A percentile compares a stretch with the other conserved stretches of the same genome.
Evolutionary conservation across 2,329 filamentous ascomycete genomes (phyloP).

Genomic region (Sporothrix pseudoabietina): DNA sequence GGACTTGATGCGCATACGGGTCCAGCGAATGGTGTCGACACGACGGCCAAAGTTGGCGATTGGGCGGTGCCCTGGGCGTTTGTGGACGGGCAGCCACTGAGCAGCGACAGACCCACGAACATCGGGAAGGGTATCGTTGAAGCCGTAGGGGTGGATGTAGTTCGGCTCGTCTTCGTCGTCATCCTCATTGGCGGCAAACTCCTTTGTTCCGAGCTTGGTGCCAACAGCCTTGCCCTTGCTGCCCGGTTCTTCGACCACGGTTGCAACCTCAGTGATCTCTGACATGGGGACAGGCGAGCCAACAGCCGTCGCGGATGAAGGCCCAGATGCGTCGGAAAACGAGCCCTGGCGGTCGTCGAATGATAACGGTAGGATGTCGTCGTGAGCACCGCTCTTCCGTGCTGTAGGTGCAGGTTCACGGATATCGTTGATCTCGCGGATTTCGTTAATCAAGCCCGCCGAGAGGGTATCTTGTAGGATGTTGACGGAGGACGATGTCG

Average conservation of each 20-base stretch:
- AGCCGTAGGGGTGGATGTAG: slow-evolving; percentile 42
- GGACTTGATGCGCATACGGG: slow-evolving; percentile 63
- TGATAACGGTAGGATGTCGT: not conserved
- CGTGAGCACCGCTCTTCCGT: slow-evolving; percentile 8
- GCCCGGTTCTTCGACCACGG: not conserved
- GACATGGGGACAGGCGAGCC: slow-evolving; percentile 16
- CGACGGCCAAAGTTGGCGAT: slow-evolving; percentile 67
- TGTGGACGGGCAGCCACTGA: slow-evolving; percentile 66
- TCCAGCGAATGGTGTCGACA: slow-evolving; percentile 88
- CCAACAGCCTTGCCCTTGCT: not conserved
- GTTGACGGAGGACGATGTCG: slow-evolving; percentile 15
- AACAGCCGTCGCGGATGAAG: slow-evolving; percentile 12
- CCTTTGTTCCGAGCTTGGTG: not conserved
- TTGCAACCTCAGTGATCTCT: slow-evolving; percentile 21
- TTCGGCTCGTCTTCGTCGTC: slow-evolving; percentile 55
- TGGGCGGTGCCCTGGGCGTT: slow-evolving; percentile 70
- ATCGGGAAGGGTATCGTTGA: slow-evolving; percentile 39
- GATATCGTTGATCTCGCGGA: slow-evolving; percentile 19
- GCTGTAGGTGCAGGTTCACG: not conserved
- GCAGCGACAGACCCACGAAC: slow-evolving; percentile 59
- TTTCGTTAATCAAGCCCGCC: slow-evolving; percentile 17
- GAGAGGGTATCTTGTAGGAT: slow-evolving; percentile 14
- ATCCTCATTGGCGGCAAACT: slow-evolving; percentile 42
- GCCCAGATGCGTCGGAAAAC: slow-evolving; percentile 23
- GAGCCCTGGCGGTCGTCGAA: slow-evolving; percentile 10